Percentiles rank a stretch among this genome's conserved stretches.
phyloP scores from a whole-genome alignment of 345 rosid species.

The Acer saccharum region DNA sequence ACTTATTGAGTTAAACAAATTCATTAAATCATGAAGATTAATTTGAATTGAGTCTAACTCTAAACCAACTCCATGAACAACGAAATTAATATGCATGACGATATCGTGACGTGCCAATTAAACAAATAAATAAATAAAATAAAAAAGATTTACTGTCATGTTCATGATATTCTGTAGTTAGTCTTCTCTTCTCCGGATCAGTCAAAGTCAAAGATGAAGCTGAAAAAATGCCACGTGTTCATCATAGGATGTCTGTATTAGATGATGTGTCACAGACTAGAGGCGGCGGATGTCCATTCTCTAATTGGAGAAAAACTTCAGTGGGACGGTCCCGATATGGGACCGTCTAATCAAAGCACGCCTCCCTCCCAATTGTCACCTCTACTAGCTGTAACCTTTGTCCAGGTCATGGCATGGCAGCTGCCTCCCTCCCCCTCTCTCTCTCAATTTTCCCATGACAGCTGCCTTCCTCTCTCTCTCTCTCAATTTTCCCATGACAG shows the following conservation, averaged over 20 bases:
- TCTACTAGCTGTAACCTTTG: conserved; percentile 1
- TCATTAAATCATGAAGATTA: background rate
- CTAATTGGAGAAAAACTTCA: no score
- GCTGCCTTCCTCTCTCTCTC: no score
- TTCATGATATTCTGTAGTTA: background rate
- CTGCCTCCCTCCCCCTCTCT: background rate
- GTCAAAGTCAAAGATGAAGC: conserved; percentile 9
- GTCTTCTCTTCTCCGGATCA: background rate
- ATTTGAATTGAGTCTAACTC: no score
- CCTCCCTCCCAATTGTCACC: no score
- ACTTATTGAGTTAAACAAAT: no score
- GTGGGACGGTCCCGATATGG: no score
- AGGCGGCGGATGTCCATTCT: conserved; percentile 19
- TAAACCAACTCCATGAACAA: no score
- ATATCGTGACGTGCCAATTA: background rate
- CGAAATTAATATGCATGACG: background rate
- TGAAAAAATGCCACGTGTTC: background rate
- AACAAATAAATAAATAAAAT: no score
- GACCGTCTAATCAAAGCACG: no score
- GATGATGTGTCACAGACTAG: background rate
- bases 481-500: background rate
- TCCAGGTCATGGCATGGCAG: background rate
- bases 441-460: background rate
- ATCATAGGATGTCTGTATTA: background rate
- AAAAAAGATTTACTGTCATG: background rate